These are phyloP conservation scores for Stylonectria norvegica DNA, from an alignment of 2,329 filamentous ascomycete genomes.

Conservation along the genomic window DNA sequence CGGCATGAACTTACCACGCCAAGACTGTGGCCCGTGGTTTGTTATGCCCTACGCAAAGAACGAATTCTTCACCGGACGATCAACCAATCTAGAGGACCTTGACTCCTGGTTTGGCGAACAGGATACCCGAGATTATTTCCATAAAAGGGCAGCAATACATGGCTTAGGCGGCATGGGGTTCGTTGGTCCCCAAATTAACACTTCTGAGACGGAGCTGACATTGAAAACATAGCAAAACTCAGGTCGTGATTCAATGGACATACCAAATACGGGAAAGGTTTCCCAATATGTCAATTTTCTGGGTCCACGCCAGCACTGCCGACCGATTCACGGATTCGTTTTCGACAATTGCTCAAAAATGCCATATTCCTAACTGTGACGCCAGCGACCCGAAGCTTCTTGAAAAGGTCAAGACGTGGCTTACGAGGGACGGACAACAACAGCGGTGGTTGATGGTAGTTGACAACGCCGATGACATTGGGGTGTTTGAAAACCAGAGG, in stretches of 20 bases:
- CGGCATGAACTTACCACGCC: too few species aligned
- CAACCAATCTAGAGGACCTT: background rate
- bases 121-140: background rate
- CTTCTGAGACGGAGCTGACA: background rate
- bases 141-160: background rate
- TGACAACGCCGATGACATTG: conserved; percentile 3
- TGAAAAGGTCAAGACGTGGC: background rate
- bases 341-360: background rate
- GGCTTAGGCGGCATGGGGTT: background rate
- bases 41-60: background rate
- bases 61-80: background rate
- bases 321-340: background rate
- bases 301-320: background rate
- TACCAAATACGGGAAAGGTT: background rate
- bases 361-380: background rate
- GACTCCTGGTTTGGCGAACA: background rate
- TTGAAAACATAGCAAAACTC: background rate
- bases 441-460: conserved; percentile 2
- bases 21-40: too few species aligned
- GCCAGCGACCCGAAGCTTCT: background rate
- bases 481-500: background rate
- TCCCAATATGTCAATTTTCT: background rate
- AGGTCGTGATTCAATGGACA: background rate
- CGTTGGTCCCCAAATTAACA: background rate
- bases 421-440: background rate